These are phyloP conservation scores for Lasiosphaeria ovina DNA, from an alignment of 495 filamentous ascomycete genomes.

Conservation along the genomic window DNA sequence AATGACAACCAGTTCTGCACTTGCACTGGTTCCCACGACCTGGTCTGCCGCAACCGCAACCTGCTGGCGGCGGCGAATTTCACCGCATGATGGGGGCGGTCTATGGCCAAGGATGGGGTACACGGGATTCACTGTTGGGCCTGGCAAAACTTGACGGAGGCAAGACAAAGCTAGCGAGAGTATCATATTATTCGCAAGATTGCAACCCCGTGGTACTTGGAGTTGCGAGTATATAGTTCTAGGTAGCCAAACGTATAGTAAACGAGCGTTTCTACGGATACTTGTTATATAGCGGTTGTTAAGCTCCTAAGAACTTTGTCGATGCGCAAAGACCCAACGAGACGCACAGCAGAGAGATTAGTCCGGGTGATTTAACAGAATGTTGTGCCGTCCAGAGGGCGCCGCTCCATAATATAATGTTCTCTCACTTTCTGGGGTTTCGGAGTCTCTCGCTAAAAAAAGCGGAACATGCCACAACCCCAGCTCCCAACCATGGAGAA, in stretches of 20 bases:
- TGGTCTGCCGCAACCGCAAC: not conserved
- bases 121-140: not conserved
- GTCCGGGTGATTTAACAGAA: too few relatives aligned
- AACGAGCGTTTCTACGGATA: not conserved
- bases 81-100: not conserved
- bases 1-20: conserved; percentile 1
- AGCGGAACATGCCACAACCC: too few relatives aligned
- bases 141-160: too few relatives aligned
- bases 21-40: not conserved
- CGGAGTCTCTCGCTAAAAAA: too few relatives aligned
- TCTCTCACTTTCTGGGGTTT: too few relatives aligned
- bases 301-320: not conserved
- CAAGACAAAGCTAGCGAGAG: too few relatives aligned
- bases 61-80: not conserved
- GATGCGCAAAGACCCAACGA: not conserved
- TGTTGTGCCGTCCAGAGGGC: too few relatives aligned
- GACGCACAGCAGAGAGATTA: not conserved
- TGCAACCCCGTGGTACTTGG: not conserved
- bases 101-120: not conserved
- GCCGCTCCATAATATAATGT: too few relatives aligned
- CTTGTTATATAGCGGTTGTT: not conserved
- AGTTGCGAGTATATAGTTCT: not conserved
- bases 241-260: not conserved
- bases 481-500: too few relatives aligned
- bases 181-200: not conserved